Conservation (phyloP, 2,329 filamentous ascomycete genomes). For the Dothiorella sarmentorum region DNA sequence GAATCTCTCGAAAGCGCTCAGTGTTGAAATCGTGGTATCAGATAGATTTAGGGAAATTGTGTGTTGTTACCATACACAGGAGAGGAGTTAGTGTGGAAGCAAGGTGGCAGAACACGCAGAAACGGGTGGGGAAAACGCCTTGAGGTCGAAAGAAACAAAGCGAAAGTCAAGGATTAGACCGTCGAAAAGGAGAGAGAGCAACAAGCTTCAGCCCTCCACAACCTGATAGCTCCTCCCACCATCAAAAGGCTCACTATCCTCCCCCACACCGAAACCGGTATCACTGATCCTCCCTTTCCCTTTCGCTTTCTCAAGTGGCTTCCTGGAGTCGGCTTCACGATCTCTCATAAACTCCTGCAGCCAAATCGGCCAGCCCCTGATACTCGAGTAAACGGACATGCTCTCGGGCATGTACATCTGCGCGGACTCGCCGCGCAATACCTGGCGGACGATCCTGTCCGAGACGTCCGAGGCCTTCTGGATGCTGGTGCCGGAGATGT, state of each 20-base stretch:
- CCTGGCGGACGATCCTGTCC: conserved; percentile 27
- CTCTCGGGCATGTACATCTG: conserved; percentile 24
- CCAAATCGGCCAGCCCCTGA: conserved; percentile 27
- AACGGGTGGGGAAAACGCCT: too few relatives aligned
- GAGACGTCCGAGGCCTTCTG: conserved; percentile 25
- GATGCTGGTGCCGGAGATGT: conserved; percentile 22
- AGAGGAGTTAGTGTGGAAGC: too few relatives aligned
- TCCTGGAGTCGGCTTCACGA: neutral
- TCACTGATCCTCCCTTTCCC: conserved; percentile 4
- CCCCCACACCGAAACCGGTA: neutral
- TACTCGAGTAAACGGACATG: conserved; percentile 20
- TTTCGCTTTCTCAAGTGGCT: neutral
- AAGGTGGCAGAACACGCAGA: too few relatives aligned
- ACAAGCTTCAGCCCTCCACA: neutral
- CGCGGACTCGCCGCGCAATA: conserved; percentile 26
- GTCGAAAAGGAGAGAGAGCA: neutral
- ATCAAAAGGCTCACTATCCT: neutral
- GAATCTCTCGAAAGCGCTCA: too few relatives aligned
- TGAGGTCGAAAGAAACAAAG: too few relatives aligned
- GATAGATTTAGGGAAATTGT: too few relatives aligned
- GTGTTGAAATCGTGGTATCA: too few relatives aligned
- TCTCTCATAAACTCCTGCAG: conserved; percentile 25
- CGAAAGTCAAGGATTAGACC: too few relatives aligned
- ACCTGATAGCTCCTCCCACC: conserved; percentile 1
- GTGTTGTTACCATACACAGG: too few relatives aligned